Evolutionary conservation across 176 grass and related monocot genomes (phyloP).

Genomic region (Tillandsia leiboldiana): DNA sequence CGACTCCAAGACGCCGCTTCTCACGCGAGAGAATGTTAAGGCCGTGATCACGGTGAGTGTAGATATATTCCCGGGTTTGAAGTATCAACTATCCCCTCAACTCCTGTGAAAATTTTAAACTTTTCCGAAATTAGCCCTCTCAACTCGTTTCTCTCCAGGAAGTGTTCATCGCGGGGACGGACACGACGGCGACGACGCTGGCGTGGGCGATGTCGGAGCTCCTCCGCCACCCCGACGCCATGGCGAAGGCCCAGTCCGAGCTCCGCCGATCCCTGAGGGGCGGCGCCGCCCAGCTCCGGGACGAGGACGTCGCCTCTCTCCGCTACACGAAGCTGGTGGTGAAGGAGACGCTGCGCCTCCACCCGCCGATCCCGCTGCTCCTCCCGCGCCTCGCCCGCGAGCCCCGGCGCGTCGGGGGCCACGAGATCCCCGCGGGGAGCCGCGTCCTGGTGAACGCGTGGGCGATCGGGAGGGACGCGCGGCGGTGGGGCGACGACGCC

Average conservation of each 20-base stretch:
- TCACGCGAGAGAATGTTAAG: constrained; percentile 7
- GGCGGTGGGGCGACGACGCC: constrained; percentile 33
- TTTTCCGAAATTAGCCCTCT: too few species aligned
- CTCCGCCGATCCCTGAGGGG: constrained; percentile 29
- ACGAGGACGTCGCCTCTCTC: constrained; percentile 37
- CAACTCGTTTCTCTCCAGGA: constrained; percentile 18
- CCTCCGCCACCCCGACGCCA: constrained; percentile 36
- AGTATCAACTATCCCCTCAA: too few species aligned
- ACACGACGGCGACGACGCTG: constrained; percentile 48
- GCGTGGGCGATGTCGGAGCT: constrained; percentile 75
- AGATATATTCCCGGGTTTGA: too few species aligned
- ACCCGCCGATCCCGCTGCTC: constrained; percentile 33
- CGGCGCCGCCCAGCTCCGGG: constrained; percentile 29
- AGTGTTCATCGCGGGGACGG: constrained; percentile 33
- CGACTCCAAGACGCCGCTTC: neutral
- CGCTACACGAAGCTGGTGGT: constrained; percentile 52
- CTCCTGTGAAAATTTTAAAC: constrained; percentile 25
- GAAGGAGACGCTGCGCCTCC: constrained; percentile 61
- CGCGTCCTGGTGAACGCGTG: constrained; percentile 55
- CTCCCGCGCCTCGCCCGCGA: constrained; percentile 23
- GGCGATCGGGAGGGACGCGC: constrained; percentile 49
- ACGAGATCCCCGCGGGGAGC: constrained; percentile 26
- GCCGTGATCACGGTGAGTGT: too few species aligned
- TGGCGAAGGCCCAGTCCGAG: constrained; percentile 34
- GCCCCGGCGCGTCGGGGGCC: constrained; percentile 22